Evolutionary conservation across 2,329 filamentous ascomycete genomes (phyloP), one percentile per base, ranked within the genome.

Genomic region (Tolypocladium paradoxum): DNA sequence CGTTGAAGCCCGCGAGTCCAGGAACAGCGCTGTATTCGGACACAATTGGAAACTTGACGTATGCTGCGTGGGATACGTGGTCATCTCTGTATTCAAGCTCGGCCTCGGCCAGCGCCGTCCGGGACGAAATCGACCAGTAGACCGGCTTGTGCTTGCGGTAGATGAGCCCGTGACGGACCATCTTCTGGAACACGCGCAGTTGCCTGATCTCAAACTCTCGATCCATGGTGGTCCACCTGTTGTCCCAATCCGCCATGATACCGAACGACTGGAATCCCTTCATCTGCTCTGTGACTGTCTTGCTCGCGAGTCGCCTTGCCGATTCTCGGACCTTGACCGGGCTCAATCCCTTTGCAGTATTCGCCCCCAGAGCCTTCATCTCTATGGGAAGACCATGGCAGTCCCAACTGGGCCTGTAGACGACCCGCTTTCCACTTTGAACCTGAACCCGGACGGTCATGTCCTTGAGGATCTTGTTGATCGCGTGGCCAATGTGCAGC

Each of bases 401-500:
- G 67, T 99, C 95, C 93, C 93, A 99, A 47, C 93, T 92, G 2
- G 93, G 93, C 18, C 90, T 77, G 64, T 95, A 99, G 38, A 83
- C 77, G 35, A 97, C 84, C 57, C 82, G 78, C 63, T 61, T 62
- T 61, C 77, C 93, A 64, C 85, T 79, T 56, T 88, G 83, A 55
- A 97, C 74, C 71, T 96, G 84, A 56, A 86, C 83, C 40, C 93
- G 82, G 61, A 90, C 78, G 56, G 95, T 88, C 63, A 97, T 88
- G 70, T 99, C 93, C 74, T 99, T 99, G 55, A 96, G 76, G 61
- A 97, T 86, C 73, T 99, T 99, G 71, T 99, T 99, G 65, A 99
- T 75, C 36, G 93, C 90, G 75, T 99, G 93, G 3, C 93, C 93
- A 56, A 95, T 83, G 65, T 99, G 93, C 11, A 99, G 79, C 46